These are phyloP conservation scores for Berberis thunbergii DNA, from an alignment of 164 flowering plant genomes.

Conservation along the genomic window DNA sequence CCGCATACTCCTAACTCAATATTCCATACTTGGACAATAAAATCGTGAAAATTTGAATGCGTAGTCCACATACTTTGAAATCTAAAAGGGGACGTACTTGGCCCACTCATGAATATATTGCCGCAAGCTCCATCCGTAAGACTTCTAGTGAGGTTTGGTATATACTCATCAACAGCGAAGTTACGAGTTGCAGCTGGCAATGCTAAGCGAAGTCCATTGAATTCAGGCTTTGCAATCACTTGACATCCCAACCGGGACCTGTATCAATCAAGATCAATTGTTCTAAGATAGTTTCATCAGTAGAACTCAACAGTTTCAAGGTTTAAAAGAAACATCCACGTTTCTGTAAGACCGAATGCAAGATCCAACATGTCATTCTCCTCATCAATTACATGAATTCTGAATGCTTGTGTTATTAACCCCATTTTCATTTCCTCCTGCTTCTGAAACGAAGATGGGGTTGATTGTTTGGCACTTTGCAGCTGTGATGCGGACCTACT, in stretches of 20 bases:
- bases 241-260: constrained; percentile 55
- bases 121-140: too few relatives aligned
- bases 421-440: too few relatives aligned
- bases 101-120: too few relatives aligned
- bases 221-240: constrained; percentile 66
- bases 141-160: constrained; percentile 67
- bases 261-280: constrained; percentile 4
- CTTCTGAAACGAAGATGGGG: too few relatives aligned
- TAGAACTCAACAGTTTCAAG: background rate
- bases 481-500: too few relatives aligned
- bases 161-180: constrained; percentile 86
- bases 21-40: too few relatives aligned
- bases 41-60: too few relatives aligned
- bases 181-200: constrained; percentile 80
- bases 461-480: too few relatives aligned
- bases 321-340: constrained; percentile 32
- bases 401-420: too few relatives aligned
- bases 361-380: constrained; percentile 96
- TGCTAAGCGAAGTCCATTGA: constrained; percentile 76
- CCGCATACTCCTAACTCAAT: too few relatives aligned
- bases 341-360: constrained; percentile 72
- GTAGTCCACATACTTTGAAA: too few relatives aligned
- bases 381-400: constrained; percentile 33
- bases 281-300: background rate
- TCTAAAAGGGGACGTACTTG: too few relatives aligned